Conservation (phyloP, 129 eudicot genomes). For the Oenanthe sinensis region DNA sequence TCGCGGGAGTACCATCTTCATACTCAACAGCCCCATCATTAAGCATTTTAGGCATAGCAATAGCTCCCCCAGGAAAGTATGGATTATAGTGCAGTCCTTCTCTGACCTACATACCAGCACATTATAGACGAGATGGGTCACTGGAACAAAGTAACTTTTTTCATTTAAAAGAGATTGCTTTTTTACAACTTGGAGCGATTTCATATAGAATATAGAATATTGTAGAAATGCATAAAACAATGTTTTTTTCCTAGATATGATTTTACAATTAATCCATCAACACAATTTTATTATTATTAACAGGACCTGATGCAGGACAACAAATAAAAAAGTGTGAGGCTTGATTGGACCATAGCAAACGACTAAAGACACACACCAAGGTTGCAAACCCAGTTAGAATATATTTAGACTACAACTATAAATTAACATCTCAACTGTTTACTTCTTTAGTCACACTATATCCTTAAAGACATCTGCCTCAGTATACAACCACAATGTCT, state of each 20-base stretch:
- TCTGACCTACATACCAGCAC: slow-evolving; percentile 45
- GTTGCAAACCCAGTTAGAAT: background rate
- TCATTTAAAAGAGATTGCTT: background rate
- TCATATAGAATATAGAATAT: background rate
- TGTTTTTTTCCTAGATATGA: background rate
- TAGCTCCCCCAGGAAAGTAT: slow-evolving; percentile 98
- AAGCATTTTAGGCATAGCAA: slow-evolving; percentile 99
- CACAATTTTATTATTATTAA: background rate
- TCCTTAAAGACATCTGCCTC: background rate
- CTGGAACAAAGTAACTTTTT: background rate
- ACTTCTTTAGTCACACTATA: background rate
- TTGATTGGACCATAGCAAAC: background rate
- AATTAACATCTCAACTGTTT: background rate
- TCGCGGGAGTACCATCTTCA: slow-evolving; percentile 98
- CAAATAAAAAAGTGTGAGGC: background rate
- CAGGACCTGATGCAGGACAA: background rate
- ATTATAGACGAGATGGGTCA: slow-evolving; percentile 7
- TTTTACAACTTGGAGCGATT: background rate
- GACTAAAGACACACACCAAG: background rate
- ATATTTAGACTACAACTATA: background rate
- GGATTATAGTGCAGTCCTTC: slow-evolving; percentile 96
- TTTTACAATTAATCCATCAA: background rate
- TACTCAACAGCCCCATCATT: slow-evolving; percentile 94
- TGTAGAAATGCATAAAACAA: background rate
- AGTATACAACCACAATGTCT: background rate